Percentiles rank a stretch among this genome's conserved stretches.
Conservation (phyloP, 768 basidiomycete species). For the Flagelloscypha sp. region DNA sequence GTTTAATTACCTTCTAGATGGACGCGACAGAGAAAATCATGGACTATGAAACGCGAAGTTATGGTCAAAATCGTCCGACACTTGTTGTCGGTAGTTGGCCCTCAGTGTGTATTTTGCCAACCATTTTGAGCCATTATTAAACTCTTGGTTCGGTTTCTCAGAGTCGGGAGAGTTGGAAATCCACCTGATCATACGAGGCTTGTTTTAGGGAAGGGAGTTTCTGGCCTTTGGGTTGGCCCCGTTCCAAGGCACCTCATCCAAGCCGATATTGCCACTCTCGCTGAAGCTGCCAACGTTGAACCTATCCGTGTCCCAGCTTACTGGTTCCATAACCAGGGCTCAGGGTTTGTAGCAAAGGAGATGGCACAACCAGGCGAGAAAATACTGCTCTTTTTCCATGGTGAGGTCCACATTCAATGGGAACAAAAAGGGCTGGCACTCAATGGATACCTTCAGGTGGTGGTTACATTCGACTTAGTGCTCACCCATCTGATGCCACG, state of each 20-base stretch:
- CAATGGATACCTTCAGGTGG: too few relatives aligned
- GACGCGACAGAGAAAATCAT: constrained; percentile 36
- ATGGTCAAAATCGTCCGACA: constrained; percentile 27
- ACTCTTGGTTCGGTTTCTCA: too few relatives aligned
- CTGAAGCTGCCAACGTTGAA: constrained; percentile 28
- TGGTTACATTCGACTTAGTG: constrained; percentile 44
- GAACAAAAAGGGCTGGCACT: too few relatives aligned
- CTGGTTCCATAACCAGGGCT: constrained; percentile 40
- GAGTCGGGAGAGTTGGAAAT: too few relatives aligned
- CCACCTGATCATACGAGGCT: too few relatives aligned
- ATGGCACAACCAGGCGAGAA: constrained; percentile 42
- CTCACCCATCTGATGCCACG: constrained; percentile 45
- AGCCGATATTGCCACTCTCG: constrained; percentile 35
- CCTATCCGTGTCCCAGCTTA: constrained; percentile 46
- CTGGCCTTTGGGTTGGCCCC: constrained; percentile 42
- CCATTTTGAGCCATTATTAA: too few relatives aligned
- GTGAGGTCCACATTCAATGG: too few relatives aligned
- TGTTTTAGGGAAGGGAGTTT: too few relatives aligned
- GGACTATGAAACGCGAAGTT: constrained; percentile 34
- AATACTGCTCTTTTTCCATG: constrained; percentile 55
- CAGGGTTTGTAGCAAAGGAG: constrained; percentile 24
- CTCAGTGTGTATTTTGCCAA: too few relatives aligned
- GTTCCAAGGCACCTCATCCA: constrained; percentile 30
- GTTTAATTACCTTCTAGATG: constrained; percentile 18
- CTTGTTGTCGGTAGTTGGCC: constrained; percentile 14